Evolutionary conservation across 495 filamentous ascomycete genomes (phyloP).

Genomic region (Amniculicola lignicola): DNA sequence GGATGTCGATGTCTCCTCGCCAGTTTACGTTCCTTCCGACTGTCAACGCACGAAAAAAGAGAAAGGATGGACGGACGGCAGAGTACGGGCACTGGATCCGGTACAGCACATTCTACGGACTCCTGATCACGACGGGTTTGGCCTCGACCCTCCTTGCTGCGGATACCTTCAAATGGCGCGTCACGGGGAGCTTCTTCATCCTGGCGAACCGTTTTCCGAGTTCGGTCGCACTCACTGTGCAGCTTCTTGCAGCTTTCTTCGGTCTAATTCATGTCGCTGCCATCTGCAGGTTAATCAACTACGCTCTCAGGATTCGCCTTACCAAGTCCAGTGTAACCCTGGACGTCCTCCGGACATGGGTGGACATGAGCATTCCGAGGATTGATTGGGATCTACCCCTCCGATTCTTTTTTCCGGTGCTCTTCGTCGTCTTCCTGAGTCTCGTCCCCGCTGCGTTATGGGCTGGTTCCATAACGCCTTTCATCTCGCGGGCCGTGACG

Average conservation of each 20-base stretch:
- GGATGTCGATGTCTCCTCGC: constrained; percentile 6
- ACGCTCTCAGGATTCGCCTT: constrained; percentile 19
- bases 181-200: constrained; percentile 12
- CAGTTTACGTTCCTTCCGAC: constrained; percentile 13
- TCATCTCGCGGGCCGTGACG: constrained; percentile 11
- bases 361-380: constrained; percentile 27
- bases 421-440: constrained; percentile 29
- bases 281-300: constrained; percentile 29
- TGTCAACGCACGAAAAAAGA: not conserved
- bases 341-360: constrained; percentile 29
- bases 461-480: constrained; percentile 43
- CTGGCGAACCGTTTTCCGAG: constrained; percentile 11
- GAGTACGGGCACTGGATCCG: not conserved
- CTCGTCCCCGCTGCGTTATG: constrained; percentile 40
- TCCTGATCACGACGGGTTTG: constrained; percentile 17
- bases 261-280: constrained; percentile 28
- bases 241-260: constrained; percentile 25
- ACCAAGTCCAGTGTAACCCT: constrained; percentile 19
- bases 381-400: constrained; percentile 31
- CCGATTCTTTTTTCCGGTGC: constrained; percentile 25
- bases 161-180: constrained; percentile 15
- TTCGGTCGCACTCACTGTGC: constrained; percentile 20
- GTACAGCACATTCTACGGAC: constrained; percentile 25
- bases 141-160: constrained; percentile 13
- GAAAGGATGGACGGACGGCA: not conserved